A percentile compares a stretch with the other conserved stretches of the same genome.
Conservation (phyloP, 495 filamentous ascomycete species). For the Mytilinidion resinicola region DNA sequence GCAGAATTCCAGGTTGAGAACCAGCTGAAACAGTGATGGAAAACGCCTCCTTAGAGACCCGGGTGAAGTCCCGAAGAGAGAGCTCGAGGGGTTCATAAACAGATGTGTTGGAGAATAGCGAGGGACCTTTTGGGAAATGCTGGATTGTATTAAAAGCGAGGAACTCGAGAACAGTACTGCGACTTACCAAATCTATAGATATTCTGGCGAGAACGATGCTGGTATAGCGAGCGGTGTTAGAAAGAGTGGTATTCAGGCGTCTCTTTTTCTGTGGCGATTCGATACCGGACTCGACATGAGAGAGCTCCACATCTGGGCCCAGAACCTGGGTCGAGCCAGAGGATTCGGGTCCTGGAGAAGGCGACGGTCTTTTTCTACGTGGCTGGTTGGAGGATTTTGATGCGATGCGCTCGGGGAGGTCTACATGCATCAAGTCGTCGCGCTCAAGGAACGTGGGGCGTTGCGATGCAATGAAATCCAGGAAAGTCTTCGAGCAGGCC, state of each 20-base stretch:
- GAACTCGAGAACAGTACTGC: not conserved
- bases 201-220: not conserved
- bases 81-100: not conserved
- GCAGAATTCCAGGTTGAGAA: not conserved
- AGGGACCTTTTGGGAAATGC: not conserved
- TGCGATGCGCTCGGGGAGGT: too few relatives aligned
- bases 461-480: too few relatives aligned
- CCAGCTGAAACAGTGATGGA: constrained; percentile 5
- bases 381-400: too few relatives aligned
- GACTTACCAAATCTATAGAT: not conserved
- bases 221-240: not conserved
- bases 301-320: too few relatives aligned
- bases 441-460: too few relatives aligned
- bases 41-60: not conserved
- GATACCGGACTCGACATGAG: too few relatives aligned
- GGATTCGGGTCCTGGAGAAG: too few relatives aligned
- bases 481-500: too few relatives aligned
- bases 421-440: too few relatives aligned
- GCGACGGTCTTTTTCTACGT: too few relatives aligned
- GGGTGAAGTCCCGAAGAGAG: constrained; percentile 14
- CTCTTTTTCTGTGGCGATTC: constrained; percentile 2
- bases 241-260: not conserved
- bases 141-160: not conserved
- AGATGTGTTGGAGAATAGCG: too few relatives aligned
- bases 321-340: too few relatives aligned